Evolutionary conservation across 1,139 yeast species (phyloP), one percentile per base, ranked within the genome.

Genomic region (Oligophagozyma castellii): DNA sequence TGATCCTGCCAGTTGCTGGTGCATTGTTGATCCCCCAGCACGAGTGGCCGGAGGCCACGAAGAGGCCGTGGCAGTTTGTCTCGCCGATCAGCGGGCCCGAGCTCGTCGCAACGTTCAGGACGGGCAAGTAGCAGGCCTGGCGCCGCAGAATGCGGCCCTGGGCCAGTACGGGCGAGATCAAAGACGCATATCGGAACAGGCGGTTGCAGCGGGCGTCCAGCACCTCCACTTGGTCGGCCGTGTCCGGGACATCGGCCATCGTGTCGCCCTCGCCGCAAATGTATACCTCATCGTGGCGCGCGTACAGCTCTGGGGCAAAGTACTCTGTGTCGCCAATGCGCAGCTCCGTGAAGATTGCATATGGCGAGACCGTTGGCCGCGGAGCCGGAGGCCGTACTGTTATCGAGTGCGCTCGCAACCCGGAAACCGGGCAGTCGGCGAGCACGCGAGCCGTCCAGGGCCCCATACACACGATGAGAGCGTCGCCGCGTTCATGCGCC

Each of bases 1-100:
- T 70, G 27, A 89, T 67, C 47, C 83, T 75, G 12, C 98, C 98
- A 1, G 96, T 84, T 3, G 81, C 96, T 2, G 96, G 96, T 0
- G 95, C 95, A 54, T 89, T 86, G 56, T 89, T 89, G 38, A 89
- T 89, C 14, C 98, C 98, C 98, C 98, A 89, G 57, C 96, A 89
- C 13, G 93, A 77, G 54, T 89, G 98, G 1, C 96, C 98, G 12
- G 92, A 71, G 3, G 95, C 94, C 35, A 89, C 57, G 44, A 61
- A 80, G 37, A 89, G 59, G 38, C 76, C 76, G 16, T 68, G 71
- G 12, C 83, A 89, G 46, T 84, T 83, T 0, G 96, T 86, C 46
- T 80, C 86, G 27, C 98, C 98, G 39, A 89, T 75, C 34, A 89
- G 63, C 1, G 98, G 98, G 3, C 98, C 96, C 4, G 92, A 73